Evolutionary conservation across 768 basidiomycete genomes (phyloP), one percentile per base, ranked within the genome.

Genomic region (Agrocybe chaxingu): DNA sequence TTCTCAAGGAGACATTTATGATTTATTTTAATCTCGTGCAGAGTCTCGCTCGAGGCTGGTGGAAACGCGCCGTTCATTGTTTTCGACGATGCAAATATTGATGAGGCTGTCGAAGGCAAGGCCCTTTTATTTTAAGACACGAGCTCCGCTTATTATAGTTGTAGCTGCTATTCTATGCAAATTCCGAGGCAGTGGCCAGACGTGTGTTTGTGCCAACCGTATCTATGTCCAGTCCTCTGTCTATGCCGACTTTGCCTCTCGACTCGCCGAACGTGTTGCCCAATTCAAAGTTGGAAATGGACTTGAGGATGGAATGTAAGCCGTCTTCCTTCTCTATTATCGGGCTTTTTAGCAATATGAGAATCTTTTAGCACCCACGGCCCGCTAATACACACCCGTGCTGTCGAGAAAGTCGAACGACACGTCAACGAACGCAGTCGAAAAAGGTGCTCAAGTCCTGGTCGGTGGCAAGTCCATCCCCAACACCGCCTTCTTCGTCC

Each of bases 11-110:
- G 18, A 7, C 11, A 30, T 44, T 42, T 30, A 44, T 37, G 10
- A 51, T 35, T 39, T 33, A 50, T 47, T 33, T 44, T 12, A 38
- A 24, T 5, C 24, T 24, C 24, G 1, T 56, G n/a, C 46, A 76
- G 73, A 52, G 66, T 76, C 74, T 92, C 92, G 1, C 68, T 93
- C 34, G 93, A 96, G 70, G 89, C 93, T 29, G 92, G 94, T 10
- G 96, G 97, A 29, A 98, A 98, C 57, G 84, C 95, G 0, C 89
- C 96, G 0, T 94, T 99, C 68, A 97, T 98, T 58, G 89, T 99
- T 6, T 98, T 99, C 65, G 89, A 93, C 55, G 97, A 98, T 62
- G 96, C 94, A 0, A 86, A 98, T 64, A 78, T 99, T 45, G 90
- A 93, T 43, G 84, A 87, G 50, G 97, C 97, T 29, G 92, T 99